These are phyloP conservation scores for Saprolegnia diclina DNA, from an alignment of 352 stramenopile species.

Conservation along the genomic window DNA sequence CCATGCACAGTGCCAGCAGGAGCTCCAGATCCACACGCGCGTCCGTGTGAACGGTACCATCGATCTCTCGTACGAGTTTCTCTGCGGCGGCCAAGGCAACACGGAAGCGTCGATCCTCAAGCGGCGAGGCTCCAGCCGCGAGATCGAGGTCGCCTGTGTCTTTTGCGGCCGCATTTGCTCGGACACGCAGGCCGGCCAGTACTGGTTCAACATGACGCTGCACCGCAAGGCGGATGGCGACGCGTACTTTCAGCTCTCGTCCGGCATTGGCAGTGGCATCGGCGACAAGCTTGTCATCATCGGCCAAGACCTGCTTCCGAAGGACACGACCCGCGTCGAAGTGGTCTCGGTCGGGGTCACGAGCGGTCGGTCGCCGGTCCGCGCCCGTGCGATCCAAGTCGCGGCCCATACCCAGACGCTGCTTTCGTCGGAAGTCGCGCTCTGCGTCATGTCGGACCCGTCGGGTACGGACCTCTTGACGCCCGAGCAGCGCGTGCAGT, in stretches of 20 bases:
- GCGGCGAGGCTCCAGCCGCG: conserved; percentile 31
- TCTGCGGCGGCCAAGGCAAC: conserved; percentile 23
- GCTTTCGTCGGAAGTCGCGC: conserved; percentile 37
- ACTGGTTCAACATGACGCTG: conserved; percentile 43
- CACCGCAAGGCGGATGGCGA: conserved; percentile 34
- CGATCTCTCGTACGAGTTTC: conserved; percentile 16
- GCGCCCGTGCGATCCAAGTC: conserved; percentile 42
- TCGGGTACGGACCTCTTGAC: conserved; percentile 56
- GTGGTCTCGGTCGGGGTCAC: conserved; percentile 55
- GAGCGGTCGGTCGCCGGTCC: conserved; percentile 56
- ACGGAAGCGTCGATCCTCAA: conserved; percentile 26
- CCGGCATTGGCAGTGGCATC: conserved; percentile 47
- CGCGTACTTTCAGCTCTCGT: conserved; percentile 37
- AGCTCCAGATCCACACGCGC: conserved; percentile 19
- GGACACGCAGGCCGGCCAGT: conserved; percentile 48
- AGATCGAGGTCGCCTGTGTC: conserved; percentile 50
- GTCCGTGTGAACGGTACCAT: conserved; percentile 1
- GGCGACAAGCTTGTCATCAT: conserved; percentile 55
- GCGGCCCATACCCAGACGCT: conserved; percentile 23
- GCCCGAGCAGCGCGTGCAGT: conserved; percentile 43
- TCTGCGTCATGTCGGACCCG: conserved; percentile 52
- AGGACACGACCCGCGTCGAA: conserved; percentile 27
- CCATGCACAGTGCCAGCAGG: conserved; percentile 20
- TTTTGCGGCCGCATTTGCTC: conserved; percentile 71
- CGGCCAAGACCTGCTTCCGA: conserved; percentile 34